Evolutionary conservation across 495 filamentous ascomycete genomes (phyloP), one percentile per base, ranked within the genome.

Genomic region (Aspergillus taichungensis): DNA sequence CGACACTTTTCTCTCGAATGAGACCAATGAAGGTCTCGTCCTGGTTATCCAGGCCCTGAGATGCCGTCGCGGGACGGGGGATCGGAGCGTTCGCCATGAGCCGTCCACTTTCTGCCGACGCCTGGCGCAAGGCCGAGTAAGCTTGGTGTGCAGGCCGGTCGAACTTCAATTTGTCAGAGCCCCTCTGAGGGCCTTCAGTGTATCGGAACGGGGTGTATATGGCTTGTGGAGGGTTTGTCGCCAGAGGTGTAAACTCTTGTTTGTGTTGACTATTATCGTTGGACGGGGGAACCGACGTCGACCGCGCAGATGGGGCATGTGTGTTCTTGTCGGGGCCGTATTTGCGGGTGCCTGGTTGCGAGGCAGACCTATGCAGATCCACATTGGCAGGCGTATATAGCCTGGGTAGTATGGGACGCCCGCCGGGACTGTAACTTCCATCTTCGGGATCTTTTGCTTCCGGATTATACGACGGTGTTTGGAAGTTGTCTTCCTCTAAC

Each of bases 161-260:
- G 36, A 72, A 55, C 13, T 30, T 49, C 2, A 70, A 60, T 28
- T 64, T 53, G 33, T 73, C 69, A 6, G 67, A 71, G 39, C 68
- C 67, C 44, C 68, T 55, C 46, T 73, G 68, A 28, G 68, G 70
- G 6, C 68, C 72, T 49, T 76, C 71, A 0, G 59, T 67, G 39
- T 73, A 73, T 33, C 63, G 64, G 40, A 72, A 71, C 7, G 71
- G 67, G 0, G 64, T 71, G 42, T 75, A 74, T 30, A 70, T 67
- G 11, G 70, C 66, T 30, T 63, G 64, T 6, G 70, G 70, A 30
- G 70, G 67, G 34, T 69, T 67, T 3, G 59, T 62, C 1, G 51
- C 48, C 6, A 69, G 42, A 33, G 68, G 68, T 24, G 59, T 56
- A 8, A 68, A 46, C 1, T 18, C 44, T 18, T 61, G 52, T 34